Percentiles rank a stretch among this genome's conserved stretches.
These are phyloP conservation scores for Lodderomyces parapsilosis DNA, from an alignment of 1,139 yeast genomes.

Conservation along the genomic window DNA sequence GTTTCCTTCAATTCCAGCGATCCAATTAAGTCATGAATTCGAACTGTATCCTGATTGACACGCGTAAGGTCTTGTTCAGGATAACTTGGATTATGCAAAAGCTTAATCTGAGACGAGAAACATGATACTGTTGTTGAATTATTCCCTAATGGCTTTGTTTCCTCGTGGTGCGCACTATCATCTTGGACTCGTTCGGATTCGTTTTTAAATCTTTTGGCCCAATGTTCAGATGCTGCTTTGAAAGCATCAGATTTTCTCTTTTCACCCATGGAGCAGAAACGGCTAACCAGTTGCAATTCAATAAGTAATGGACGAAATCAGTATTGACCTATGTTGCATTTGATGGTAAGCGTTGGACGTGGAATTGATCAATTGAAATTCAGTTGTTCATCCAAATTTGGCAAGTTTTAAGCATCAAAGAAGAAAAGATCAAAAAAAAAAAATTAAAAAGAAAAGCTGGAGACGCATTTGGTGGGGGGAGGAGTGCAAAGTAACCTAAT, in stretches of 20 bases:
- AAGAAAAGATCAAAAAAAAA: too few relatives aligned
- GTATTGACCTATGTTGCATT: not conserved
- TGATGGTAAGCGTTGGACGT: too few relatives aligned
- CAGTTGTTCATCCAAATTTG: too few relatives aligned
- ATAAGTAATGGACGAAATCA: not conserved
- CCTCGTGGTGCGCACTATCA: not conserved
- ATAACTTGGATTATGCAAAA: conserved; percentile 28
- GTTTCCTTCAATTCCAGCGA: conserved; percentile 32
- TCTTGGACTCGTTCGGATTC: conserved; percentile 1
- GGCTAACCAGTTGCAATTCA: not conserved
- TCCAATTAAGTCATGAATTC: conserved; percentile 29
- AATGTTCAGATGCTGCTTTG: conserved; percentile 13
- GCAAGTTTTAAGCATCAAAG: too few relatives aligned
- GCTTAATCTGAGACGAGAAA: conserved; percentile 21
- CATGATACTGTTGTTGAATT: not conserved
- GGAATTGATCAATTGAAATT: too few relatives aligned
- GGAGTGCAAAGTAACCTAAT: too few relatives aligned
- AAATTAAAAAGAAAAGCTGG: too few relatives aligned
- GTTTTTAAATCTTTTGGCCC: conserved; percentile 6
- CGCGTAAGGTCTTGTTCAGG: conserved; percentile 9
- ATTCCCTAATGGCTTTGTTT: not conserved
- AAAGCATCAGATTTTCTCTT: conserved; percentile 13
- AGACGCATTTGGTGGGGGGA: too few relatives aligned
- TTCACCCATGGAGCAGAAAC: conserved; percentile 4
- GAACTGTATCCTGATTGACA: conserved; percentile 27